A percentile compares a stretch with the other conserved stretches of the same genome.
phyloP scores from a whole-genome alignment of 2,329 filamentous ascomycete species.

The Immersiporthe knoxdaviesiana region DNA sequence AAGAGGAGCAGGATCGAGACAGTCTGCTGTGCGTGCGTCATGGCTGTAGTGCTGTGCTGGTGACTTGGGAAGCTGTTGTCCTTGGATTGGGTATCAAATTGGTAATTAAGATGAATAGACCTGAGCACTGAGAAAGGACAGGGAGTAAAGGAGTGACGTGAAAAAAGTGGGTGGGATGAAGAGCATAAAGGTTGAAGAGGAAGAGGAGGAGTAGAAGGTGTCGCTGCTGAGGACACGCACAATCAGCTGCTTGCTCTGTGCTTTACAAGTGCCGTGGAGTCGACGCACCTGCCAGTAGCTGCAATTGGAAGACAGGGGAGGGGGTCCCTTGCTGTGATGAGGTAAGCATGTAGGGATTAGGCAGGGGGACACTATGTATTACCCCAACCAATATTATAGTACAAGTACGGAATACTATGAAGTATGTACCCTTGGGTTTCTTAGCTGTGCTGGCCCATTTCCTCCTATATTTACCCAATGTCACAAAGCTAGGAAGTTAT shows the following conservation, averaged over 20 bases:
- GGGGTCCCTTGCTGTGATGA: background rate
- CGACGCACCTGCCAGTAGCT: background rate
- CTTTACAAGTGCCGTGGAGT: background rate
- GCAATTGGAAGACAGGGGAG: background rate
- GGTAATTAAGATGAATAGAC: background rate
- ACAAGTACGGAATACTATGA: too few species aligned
- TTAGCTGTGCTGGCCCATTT: too few species aligned
- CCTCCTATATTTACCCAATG: too few species aligned
- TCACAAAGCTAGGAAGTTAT: background rate
- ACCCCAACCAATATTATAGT: too few species aligned
- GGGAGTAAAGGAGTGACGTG: slow-evolving; percentile 27
- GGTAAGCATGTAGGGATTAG: background rate
- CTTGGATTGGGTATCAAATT: background rate
- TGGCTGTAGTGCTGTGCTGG: slow-evolving; percentile 47
- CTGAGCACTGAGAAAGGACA: slow-evolving; percentile 2
- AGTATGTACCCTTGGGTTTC: too few species aligned
- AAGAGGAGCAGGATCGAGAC: slow-evolving; percentile 85
- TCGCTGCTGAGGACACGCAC: slow-evolving; percentile 17
- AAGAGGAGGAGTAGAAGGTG: background rate
- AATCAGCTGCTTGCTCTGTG: slow-evolving; percentile 16
- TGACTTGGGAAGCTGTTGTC: background rate
- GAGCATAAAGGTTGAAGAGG: background rate
- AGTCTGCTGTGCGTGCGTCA: slow-evolving; percentile 94
- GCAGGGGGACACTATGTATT: background rate
- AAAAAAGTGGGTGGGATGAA: slow-evolving; percentile 9